Percentiles rank a stretch among this genome's conserved stretches.
Evolutionary conservation across 768 basidiomycete species (phyloP).

Genomic region (Phaeotremella fagi): DNA sequence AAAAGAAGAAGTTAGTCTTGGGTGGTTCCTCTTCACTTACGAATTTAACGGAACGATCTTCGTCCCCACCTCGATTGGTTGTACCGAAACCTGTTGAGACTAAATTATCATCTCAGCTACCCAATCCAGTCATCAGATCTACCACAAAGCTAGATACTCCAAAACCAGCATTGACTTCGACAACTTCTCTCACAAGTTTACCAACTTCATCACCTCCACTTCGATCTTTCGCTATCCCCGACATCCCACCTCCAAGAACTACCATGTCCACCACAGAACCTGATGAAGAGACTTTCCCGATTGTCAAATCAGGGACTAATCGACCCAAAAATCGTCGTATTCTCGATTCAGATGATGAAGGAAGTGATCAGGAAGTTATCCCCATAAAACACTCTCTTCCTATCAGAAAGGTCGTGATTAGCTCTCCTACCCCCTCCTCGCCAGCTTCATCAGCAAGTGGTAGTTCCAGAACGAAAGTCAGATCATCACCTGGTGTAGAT

Average conservation of each 20-base stretch:
- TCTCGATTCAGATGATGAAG: slow-evolving; percentile 20
- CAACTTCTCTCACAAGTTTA: slow-evolving; percentile 3
- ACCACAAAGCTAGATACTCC: too few relatives aligned
- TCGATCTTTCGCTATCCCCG: not conserved
- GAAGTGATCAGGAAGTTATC: not conserved
- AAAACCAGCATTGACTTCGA: not conserved
- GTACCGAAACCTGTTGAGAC: too few relatives aligned
- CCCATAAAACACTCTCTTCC: not conserved
- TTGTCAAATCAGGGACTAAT: slow-evolving; percentile 11
- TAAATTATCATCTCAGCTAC: too few relatives aligned
- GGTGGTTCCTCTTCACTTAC: too few relatives aligned
- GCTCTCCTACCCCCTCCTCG: not conserved
- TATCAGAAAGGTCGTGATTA: too few relatives aligned
- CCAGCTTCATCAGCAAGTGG: not conserved
- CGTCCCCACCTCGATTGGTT: too few relatives aligned
- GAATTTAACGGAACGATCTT: too few relatives aligned
- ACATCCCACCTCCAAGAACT: not conserved
- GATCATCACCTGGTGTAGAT: not conserved
- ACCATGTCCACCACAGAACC: slow-evolving; percentile 6
- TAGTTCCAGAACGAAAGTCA: not conserved
- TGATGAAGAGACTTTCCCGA: slow-evolving; percentile 15
- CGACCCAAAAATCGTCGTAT: slow-evolving; percentile 6
- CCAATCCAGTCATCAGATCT: too few relatives aligned
- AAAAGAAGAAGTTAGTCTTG: too few relatives aligned
- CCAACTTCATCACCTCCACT: slow-evolving; percentile 11